These are phyloP conservation scores for Verticillium albo-atrum DNA, from an alignment of 2,329 filamentous ascomycete species.

Conservation along the genomic window DNA sequence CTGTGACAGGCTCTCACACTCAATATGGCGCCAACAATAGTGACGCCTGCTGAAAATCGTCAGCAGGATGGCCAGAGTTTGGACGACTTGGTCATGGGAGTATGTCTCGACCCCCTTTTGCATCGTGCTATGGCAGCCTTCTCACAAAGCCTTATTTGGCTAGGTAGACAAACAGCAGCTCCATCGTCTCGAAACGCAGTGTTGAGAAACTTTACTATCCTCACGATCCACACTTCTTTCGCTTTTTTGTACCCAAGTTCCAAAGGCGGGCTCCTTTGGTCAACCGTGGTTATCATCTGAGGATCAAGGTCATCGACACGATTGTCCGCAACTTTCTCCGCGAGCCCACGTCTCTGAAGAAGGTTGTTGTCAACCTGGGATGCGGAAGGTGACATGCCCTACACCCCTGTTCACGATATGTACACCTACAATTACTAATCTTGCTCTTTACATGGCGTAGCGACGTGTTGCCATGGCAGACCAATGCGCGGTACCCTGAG, in stretches of 20 bases:
- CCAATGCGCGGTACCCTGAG: slow-evolving; percentile 61
- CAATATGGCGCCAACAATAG: neutral
- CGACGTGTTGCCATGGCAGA: slow-evolving; percentile 84
- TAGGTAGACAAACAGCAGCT: slow-evolving; percentile 77
- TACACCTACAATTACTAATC: neutral
- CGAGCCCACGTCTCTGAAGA: slow-evolving; percentile 47
- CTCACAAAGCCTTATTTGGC: neutral
- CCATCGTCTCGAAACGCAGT: slow-evolving; percentile 86
- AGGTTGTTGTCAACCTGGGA: slow-evolving; percentile 78
- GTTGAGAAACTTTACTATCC: slow-evolving; percentile 83
- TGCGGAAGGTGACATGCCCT: slow-evolving; percentile 73
- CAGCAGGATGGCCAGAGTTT: slow-evolving; percentile 12
- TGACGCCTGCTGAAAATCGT: neutral
- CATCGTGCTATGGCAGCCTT: neutral
- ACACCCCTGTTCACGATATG: neutral
- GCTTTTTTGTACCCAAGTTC: slow-evolving; percentile 81
- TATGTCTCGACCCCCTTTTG: slow-evolving; percentile 25
- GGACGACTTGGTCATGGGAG: slow-evolving; percentile 54
- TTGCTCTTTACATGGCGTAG: slow-evolving; percentile 36
- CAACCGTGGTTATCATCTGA: slow-evolving; percentile 84
- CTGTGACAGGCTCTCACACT: neutral
- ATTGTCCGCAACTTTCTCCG: slow-evolving; percentile 71
- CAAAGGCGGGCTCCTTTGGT: slow-evolving; percentile 82
- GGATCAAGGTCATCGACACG: slow-evolving; percentile 77
- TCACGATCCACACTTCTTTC: slow-evolving; percentile 75